phyloP scores from a whole-genome alignment of 2,329 filamentous ascomycete species.

The Diplodia corticola region DNA sequence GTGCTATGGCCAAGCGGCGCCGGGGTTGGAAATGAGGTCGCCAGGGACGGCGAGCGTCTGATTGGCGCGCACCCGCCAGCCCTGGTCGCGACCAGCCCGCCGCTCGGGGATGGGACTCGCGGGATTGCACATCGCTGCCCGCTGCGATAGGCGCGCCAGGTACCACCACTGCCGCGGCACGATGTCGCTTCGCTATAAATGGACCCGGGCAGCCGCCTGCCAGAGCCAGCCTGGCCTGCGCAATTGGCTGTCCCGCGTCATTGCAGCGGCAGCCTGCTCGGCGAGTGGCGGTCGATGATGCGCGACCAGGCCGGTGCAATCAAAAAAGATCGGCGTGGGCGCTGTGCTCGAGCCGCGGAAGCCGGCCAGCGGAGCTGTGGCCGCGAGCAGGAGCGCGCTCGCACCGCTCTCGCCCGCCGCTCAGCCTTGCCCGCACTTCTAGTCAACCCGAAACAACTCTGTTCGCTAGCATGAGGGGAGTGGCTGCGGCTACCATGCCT shows the following conservation, averaged over 20 bases:
- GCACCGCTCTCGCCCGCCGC: neutral
- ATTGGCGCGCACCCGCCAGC: neutral
- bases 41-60: neutral
- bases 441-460: slow-evolving; percentile 13
- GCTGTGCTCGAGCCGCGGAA: slow-evolving; percentile 1
- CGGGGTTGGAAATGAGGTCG: slow-evolving; percentile 10
- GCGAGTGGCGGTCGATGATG: neutral
- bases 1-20: neutral
- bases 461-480: neutral
- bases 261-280: neutral
- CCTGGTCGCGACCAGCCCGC: neutral
- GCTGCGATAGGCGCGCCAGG: neutral
- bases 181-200: neutral
- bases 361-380: neutral
- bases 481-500: neutral
- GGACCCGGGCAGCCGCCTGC: neutral
- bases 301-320: slow-evolving; percentile 5
- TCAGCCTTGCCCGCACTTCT: slow-evolving; percentile 9
- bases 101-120: neutral
- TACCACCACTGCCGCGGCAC: neutral
- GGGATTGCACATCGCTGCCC: neutral
- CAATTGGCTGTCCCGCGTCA: neutral
- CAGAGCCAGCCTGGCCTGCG: neutral
- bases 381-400: slow-evolving; percentile 1
- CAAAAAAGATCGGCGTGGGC: slow-evolving; percentile 11